These are phyloP conservation scores for Fusarium denticulatum DNA, from an alignment of 2,329 filamentous ascomycete genomes.

Conservation along the genomic window DNA sequence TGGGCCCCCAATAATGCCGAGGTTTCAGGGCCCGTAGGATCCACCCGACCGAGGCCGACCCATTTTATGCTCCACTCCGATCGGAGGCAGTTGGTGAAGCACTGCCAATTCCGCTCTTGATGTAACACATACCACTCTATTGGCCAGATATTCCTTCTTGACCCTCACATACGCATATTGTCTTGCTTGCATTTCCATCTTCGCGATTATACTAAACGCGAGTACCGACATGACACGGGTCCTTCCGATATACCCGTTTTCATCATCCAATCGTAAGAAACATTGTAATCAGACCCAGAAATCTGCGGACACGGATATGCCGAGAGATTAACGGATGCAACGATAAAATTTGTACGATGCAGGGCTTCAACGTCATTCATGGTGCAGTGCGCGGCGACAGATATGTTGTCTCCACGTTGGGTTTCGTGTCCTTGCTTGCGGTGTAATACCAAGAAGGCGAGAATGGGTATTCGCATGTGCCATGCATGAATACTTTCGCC, in stretches of 20 bases:
- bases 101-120: neutral
- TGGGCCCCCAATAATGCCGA: neutral
- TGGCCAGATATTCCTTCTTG: too few relatives aligned
- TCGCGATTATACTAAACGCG: neutral
- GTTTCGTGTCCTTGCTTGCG: neutral
- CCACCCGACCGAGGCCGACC: neutral
- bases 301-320: neutral
- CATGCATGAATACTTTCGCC: neutral
- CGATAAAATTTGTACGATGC: neutral
- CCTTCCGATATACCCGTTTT: neutral
- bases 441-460: neutral
- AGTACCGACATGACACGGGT: neutral
- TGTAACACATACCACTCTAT: neutral
- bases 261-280: neutral
- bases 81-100: neutral
- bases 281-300: neutral
- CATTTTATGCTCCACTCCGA: neutral
- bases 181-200: neutral
- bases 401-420: neutral
- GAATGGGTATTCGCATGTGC: neutral
- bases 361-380: neutral
- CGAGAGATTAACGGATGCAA: conserved; percentile 1
- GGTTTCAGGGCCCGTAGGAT: neutral
- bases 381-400: too few relatives aligned
- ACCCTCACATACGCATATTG: too few relatives aligned